A percentile compares a stretch with the other conserved stretches of the same genome.
phyloP scores from a whole-genome alignment of 106 monocot genomes.

The Dioscorea alata region DNA sequence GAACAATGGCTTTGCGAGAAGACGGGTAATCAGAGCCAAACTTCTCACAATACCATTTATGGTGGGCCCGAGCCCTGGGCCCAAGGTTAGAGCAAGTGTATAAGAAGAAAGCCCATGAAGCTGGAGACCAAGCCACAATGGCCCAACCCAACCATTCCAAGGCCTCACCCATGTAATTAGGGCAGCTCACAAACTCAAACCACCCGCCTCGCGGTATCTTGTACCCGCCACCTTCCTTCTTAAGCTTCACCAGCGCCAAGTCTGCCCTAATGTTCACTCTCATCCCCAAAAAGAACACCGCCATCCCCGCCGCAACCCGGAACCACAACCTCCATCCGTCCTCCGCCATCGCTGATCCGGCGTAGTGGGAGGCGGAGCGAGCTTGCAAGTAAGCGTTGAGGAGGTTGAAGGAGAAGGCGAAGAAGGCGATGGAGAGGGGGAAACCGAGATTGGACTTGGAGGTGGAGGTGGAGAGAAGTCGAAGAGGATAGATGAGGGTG shows the following conservation, averaged over 20 bases:
- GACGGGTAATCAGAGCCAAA: constrained; percentile 59
- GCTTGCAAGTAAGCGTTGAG: constrained; percentile 76
- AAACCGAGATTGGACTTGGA: neutral
- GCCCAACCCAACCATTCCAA: constrained; percentile 93
- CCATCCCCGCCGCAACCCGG: constrained; percentile 35
- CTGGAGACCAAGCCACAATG: constrained; percentile 57
- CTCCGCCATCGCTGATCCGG: neutral
- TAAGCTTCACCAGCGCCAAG: constrained; percentile 48
- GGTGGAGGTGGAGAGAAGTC: constrained; percentile 14
- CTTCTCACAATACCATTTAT: constrained; percentile 65
- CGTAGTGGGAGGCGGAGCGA: constrained; percentile 49
- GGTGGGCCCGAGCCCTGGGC: constrained; percentile 60
- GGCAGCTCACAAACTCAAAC: constrained; percentile 77
- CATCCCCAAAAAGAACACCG: constrained; percentile 76
- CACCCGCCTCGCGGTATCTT: constrained; percentile 68
- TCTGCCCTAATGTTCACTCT: constrained; percentile 63
- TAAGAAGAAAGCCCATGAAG: constrained; percentile 64
- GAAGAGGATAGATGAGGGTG: constrained; percentile 51
- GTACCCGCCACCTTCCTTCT: constrained; percentile 48
- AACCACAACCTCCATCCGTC: constrained; percentile 6
- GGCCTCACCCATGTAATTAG: constrained; percentile 87
- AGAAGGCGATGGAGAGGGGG: constrained; percentile 44
- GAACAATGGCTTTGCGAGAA: constrained; percentile 54
- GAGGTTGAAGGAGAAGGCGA: constrained; percentile 63
- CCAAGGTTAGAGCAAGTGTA: constrained; percentile 75